A percentile compares a stretch with the other conserved stretches of the same genome.
phyloP scores from a whole-genome alignment of 345 rosid genomes.

The Murraya koenigii region DNA sequence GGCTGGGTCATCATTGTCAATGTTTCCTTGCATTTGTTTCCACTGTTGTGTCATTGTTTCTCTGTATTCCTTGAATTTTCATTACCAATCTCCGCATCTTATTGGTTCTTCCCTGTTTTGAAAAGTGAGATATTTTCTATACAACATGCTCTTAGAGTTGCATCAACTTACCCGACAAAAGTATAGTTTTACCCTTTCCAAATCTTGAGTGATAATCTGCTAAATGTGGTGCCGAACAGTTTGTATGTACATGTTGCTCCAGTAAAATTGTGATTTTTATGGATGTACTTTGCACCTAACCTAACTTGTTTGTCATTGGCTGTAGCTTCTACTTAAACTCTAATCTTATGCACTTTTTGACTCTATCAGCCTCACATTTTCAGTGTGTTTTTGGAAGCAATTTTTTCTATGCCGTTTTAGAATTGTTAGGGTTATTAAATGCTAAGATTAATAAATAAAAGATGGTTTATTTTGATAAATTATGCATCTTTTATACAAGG shows the following conservation, averaged over 20 bases:
- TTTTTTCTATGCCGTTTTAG: neutral
- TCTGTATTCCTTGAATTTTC: neutral
- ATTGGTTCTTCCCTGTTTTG: neutral
- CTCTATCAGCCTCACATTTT: neutral
- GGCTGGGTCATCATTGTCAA: neutral
- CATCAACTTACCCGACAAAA: neutral
- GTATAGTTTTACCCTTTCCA: neutral
- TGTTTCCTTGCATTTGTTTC: neutral
- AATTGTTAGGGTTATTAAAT: neutral
- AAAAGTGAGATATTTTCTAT: neutral
- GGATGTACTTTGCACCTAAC: neutral
- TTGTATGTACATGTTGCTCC: neutral
- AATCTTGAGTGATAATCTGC: neutral
- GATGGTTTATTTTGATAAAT: neutral
- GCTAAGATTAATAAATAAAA: neutral
- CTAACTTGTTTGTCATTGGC: neutral
- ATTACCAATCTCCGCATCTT: neutral
- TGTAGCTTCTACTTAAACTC: neutral
- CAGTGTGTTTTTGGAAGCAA: neutral
- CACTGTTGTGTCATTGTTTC: neutral
- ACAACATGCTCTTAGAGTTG: neutral
- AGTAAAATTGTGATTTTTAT: neutral
- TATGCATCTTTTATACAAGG: neutral
- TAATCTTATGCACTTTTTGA: neutral
- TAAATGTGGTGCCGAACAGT: neutral